Evolutionary conservation across 805 yeast genomes (phyloP), one percentile per base, ranked within the genome.

Genomic region (Metahyphopichia silvanorum): DNA sequence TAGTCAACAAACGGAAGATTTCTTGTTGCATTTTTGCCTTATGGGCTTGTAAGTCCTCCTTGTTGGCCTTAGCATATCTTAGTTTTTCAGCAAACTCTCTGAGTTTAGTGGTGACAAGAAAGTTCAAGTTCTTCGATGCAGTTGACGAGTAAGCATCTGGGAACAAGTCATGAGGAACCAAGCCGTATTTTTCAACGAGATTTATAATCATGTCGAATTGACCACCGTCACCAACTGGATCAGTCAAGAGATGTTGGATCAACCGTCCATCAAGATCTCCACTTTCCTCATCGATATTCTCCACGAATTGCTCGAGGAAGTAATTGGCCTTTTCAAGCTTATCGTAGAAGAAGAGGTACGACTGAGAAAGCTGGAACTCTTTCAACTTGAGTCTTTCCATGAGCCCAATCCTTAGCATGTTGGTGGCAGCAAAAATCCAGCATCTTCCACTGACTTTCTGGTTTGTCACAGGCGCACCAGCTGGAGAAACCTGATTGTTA

Each of bases 381-480:
- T 44, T 44, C 24, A 46, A 18, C 24, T 37, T 36, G 21, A 35
- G 32, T 27, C 40, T 40, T 31, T 42, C 43, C 46, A 44, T 44
- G 9, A 46, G 30, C 8, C 38, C 38, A 25, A 40, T 39, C 15
- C 51, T 27, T 36, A 44, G 33, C 18, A 44, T 47, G 25, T 46
- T 46, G 6, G 45, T 43, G 12, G 42, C 35, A 4, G 51, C 51
- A 24, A 44, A 44, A n/a, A 46, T 38, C 51, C 51, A 46, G 29
- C 51, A 44, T 20, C 49, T 27, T 15, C 49, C 51, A 19, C 47
- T 38, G n/a, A 42, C 19, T 20, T 35, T 38, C 29, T 46, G 51
- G 30, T 77, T 77, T 34, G 83, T 79, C 12, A 82, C 71, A 16
- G 89, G 88, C 1, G 75, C 47, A 3, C 81, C 82, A 45, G 76